Percentiles rank a stretch among this genome's conserved stretches.
phyloP scores from a whole-genome alignment of 805 yeast species.

The Wickerhamomyces rabaulensis region DNA sequence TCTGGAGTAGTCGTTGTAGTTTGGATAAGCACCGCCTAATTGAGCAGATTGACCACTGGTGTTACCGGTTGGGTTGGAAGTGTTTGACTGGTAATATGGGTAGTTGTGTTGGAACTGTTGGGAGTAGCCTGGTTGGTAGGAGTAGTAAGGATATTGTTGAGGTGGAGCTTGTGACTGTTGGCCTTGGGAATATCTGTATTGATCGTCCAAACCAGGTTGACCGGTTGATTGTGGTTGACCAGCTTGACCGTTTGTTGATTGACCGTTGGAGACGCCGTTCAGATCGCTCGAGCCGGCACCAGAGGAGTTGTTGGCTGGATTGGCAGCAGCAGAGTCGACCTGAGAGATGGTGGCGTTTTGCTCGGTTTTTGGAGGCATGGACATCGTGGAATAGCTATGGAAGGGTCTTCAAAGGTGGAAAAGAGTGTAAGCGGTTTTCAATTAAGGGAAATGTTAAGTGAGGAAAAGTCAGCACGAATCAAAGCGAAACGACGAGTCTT shows the following conservation, averaged over 20 bases:
- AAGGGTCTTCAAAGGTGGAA: neutral
- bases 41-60: constrained; percentile 3
- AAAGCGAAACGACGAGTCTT: neutral
- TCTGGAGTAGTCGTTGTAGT: constrained; percentile 22
- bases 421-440: neutral
- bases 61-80: constrained; percentile 2
- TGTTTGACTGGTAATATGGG: constrained; percentile 19
- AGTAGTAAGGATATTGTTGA: constrained; percentile 9
- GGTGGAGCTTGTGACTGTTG: constrained; percentile 10
- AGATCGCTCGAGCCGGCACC: constrained; percentile 18
- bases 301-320: constrained; percentile 18
- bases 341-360: neutral
- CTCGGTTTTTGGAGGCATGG: neutral
- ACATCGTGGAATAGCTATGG: neutral
- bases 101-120: constrained; percentile 14
- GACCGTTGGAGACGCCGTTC: neutral
- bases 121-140: constrained; percentile 11
- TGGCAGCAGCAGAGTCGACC: neutral
- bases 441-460: neutral
- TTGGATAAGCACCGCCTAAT: constrained; percentile 13
- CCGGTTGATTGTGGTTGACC: constrained; percentile 2
- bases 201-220: constrained; percentile 8
- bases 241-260: constrained; percentile 1
- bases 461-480: neutral
- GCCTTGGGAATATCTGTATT: constrained; percentile 5